These are phyloP conservation scores for Sarocladium kiliense DNA, from an alignment of 2,329 filamentous ascomycete species.

Conservation along the genomic window DNA sequence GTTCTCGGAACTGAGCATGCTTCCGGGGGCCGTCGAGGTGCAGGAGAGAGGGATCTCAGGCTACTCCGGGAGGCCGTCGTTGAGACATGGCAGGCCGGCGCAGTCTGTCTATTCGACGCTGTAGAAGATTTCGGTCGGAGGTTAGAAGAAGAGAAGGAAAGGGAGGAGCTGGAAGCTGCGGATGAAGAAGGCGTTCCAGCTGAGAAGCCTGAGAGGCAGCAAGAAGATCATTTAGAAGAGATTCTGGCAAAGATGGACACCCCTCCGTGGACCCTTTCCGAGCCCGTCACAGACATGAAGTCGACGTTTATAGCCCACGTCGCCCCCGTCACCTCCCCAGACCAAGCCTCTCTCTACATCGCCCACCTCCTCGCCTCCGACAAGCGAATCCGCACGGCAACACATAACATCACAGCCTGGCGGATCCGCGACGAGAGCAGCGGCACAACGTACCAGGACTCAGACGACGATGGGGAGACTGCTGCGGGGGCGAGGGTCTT, in stretches of 20 bases:
- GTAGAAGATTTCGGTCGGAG: constrained; percentile 64
- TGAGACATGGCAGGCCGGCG: constrained; percentile 58
- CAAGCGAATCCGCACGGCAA: constrained; percentile 77
- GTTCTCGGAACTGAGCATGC: constrained; percentile 78
- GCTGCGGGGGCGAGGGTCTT: constrained; percentile 82
- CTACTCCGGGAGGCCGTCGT: constrained; percentile 61
- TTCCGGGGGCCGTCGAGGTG: constrained; percentile 66
- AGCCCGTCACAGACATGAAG: constrained; percentile 72
- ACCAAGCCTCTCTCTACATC: constrained; percentile 66
- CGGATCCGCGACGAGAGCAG: constrained; percentile 60
- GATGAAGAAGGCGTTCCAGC: constrained; percentile 15
- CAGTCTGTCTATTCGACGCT: constrained; percentile 87
- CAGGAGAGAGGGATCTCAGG: constrained; percentile 65
- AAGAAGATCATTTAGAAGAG: constrained; percentile 15
- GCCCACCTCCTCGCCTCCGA: constrained; percentile 75
- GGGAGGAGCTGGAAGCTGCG: constrained; percentile 18
- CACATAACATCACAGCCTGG: constrained; percentile 96
- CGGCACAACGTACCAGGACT: constrained; percentile 67
- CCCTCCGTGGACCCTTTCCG: constrained; percentile 68
- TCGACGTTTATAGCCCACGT: constrained; percentile 82
- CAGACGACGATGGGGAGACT: constrained; percentile 92
- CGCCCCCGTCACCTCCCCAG: constrained; percentile 62
- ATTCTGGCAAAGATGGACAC: constrained; percentile 23
- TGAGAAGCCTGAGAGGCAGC: constrained; percentile 16
- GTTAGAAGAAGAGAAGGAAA: constrained; percentile 24